A percentile compares a stretch with the other conserved stretches of the same genome.
phyloP scores from a whole-genome alignment of 2,329 filamentous ascomycete genomes.

The Hymenoscyphus repandus region DNA sequence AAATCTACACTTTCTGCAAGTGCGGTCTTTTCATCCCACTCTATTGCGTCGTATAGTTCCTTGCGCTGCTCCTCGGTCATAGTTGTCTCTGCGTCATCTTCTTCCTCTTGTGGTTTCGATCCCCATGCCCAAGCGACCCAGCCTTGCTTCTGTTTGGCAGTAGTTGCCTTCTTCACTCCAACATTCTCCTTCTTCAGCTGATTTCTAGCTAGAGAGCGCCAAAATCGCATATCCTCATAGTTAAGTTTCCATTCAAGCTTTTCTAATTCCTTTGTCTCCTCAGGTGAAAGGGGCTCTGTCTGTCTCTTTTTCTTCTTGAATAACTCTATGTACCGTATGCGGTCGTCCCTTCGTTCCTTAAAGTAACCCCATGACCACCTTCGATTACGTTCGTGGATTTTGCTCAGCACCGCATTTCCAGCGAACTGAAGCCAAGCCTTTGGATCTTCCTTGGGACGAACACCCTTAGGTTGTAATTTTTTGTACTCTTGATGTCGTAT shows the following conservation, averaged over 20 bases:
- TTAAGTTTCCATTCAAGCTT: constrained; percentile 79
- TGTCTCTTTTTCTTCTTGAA: constrained; percentile 87
- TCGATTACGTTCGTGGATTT: constrained; percentile 91
- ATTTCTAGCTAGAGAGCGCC: constrained; percentile 89
- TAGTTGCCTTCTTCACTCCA: constrained; percentile 68
- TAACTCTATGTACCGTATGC: constrained; percentile 80
- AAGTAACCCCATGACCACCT: constrained; percentile 97
- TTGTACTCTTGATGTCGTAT: constrained; percentile 97
- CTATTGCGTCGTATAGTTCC: constrained; percentile 94
- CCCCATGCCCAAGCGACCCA: constrained; percentile 96
- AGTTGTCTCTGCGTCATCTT: constrained; percentile 69
- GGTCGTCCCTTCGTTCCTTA: constrained; percentile 84
- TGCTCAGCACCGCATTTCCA: constrained; percentile 78
- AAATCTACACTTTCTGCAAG: constrained; percentile 83
- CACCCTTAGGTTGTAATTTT: constrained; percentile 77
- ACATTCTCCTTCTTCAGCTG: constrained; percentile 94
- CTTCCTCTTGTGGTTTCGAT: constrained; percentile 54
- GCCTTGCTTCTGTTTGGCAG: constrained; percentile 63
- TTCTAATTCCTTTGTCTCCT: constrained; percentile 68
- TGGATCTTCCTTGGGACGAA: constrained; percentile 81
- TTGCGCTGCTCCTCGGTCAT: constrained; percentile 96
- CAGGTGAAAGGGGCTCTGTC: constrained; percentile 59
- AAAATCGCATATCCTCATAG: constrained; percentile 96
- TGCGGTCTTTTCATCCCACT: constrained; percentile 95
- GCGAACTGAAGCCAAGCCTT: constrained; percentile 91